Percentiles rank a stretch among this genome's conserved stretches.
Evolutionary conservation across 371 early-diverging fungal species (phyloP).

Genomic region (Zopfochytrium polystomum): DNA sequence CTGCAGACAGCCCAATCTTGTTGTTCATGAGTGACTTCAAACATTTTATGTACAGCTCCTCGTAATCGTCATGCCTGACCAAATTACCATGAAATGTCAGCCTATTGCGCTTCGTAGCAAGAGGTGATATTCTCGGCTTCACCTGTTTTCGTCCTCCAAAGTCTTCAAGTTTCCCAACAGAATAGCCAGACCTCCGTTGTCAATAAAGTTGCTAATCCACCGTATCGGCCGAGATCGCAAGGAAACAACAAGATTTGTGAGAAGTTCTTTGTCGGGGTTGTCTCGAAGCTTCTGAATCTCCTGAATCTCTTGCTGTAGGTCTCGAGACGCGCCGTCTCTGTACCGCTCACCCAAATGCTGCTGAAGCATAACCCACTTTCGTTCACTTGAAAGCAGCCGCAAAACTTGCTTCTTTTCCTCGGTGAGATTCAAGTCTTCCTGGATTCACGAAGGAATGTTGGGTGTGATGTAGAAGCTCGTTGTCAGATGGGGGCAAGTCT

Average conservation of each 20-base stretch:
- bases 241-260: slow-evolving; percentile 44
- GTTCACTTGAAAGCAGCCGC: slow-evolving; percentile 38
- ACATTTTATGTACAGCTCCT: slow-evolving; percentile 53
- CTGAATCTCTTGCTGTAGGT: slow-evolving; percentile 33
- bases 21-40: slow-evolving; percentile 55
- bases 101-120: not conserved
- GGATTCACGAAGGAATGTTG: not conserved
- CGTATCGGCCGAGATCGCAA: slow-evolving; percentile 48
- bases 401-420: slow-evolving; percentile 50
- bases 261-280: slow-evolving; percentile 33
- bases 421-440: slow-evolving; percentile 52
- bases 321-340: slow-evolving; percentile 33
- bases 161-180: slow-evolving; percentile 42
- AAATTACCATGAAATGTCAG: not conserved
- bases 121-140: not conserved
- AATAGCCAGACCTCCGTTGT: slow-evolving; percentile 46
- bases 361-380: slow-evolving; percentile 56
- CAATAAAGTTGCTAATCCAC: slow-evolving; percentile 52
- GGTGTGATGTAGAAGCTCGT: not conserved
- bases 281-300: slow-evolving; percentile 38
- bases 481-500: not conserved
- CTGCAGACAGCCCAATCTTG: slow-evolving; percentile 52
- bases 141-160: slow-evolving; percentile 34
- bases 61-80: slow-evolving; percentile 42
- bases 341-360: slow-evolving; percentile 49